Base-by-base conservation (phyloP, 345 rosid genomes). In the Syzygium jambos region DNA sequence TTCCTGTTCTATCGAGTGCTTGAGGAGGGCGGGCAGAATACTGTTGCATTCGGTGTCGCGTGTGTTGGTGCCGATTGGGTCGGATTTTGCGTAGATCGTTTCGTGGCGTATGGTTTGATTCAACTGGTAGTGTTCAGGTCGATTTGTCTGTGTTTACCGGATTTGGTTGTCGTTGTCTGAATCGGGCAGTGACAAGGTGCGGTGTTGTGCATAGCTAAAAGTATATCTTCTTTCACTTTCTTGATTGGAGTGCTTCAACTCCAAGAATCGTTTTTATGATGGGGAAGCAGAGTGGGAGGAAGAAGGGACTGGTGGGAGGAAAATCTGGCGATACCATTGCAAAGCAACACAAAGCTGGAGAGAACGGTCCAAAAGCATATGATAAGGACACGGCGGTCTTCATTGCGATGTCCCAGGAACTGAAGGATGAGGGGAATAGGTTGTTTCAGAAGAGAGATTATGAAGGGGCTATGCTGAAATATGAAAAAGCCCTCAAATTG, bases 341-440 rank as follows among this genome's bases (percentile, higher is more conserved):
- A 15, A 93, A 90, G 87, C 94, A 90, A 89, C 88, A 78, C 85
- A 91, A 88, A 89, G 85, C 59, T 27, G 91, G 78, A 52, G 91
- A 61, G 53, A 86, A 86, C 53, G 90, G 92, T 87, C 93, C 90
- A 14, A 89, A 84, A 87, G 89, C 88, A 25, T 78, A 85, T 73
- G 96, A 94, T 85, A 89, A 92, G 63, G 97, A 95, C 91, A 89
- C 93, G 7, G 89, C 85, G 46, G 90, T 93, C 86, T 95, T 87
- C 91, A 91, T 93, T 87, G 86, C 93, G 84, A 91, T 91, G 95
- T 92, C 98, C 61, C 98, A 93, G 86, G 95, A 92, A 46, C 89
- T 94, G 91, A 97, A 95, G 78, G 96, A 95, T 22, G 98, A 95
- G 89, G 99, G 99, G 52, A 97, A 96, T 91, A 94, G 90, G 89